Evolutionary conservation across 805 yeast genomes (phyloP), one percentile per base, ranked within the genome.

Genomic region (Lipomyces sp.): DNA sequence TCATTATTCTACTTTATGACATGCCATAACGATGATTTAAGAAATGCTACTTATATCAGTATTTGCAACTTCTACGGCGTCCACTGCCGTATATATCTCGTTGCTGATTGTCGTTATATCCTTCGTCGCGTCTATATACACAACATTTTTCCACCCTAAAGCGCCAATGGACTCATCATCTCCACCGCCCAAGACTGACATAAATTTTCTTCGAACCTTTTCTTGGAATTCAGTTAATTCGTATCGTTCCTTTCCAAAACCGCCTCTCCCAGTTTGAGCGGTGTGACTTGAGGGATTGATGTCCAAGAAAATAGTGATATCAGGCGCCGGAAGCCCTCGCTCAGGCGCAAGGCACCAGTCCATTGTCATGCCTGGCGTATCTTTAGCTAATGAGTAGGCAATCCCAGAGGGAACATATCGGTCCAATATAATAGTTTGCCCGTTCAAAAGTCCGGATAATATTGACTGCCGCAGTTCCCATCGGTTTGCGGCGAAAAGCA

Each of bases 191-290:
- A 55, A 31, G 11, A 55, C 6, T 19, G 11, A 7, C 34, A 67
- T 59, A 63, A 90, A 93, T 54, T 81, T 72, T 8, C 61, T 38
- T 52, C 80, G 78, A 2, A 93, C 99, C 34, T 71, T 72, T n/a
- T 69, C 66, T 64, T 93, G 99, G 63, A 93, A 85, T 43, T 76
- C 81, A 3, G 68, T 65, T 24, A 75, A 77, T 66, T 93, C 99
- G 68, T 93, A 93, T 47, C 96, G 72, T 67, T 93, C 99, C n/a
- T 82, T 84, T 13, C 99, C 99, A 73, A 85, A 93, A 1, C 95
- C 95, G 10, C 80, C 81, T 48, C 98, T 74, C 18, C 65, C 57
- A 21, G 73, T 66, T 23, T 48, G 50, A 7, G 35, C 32, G 10
- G 32, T 32, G 2, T 68, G 69, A 5, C 69, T 76, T 55, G 67